A percentile compares a stretch with the other conserved stretches of the same genome.
These are phyloP conservation scores for Cyclotella atomus DNA, from an alignment of 108 stramenopile genomes.

Conservation along the genomic window DNA sequence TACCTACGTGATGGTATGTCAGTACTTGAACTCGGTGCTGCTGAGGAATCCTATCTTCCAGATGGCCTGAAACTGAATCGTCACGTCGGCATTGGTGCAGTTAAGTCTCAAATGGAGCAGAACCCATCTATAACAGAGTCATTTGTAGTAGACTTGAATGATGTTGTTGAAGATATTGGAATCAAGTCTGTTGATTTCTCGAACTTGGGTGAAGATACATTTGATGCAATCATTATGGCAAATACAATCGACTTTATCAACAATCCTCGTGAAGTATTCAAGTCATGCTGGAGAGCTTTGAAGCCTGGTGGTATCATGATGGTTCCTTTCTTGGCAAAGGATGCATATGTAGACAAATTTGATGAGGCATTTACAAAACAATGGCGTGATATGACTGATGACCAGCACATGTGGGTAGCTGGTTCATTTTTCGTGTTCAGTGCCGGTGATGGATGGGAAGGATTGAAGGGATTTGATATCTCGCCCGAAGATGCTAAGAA, in stretches of 20 bases:
- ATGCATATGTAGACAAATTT: conserved; percentile 73
- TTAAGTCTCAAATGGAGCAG: conserved; percentile 62
- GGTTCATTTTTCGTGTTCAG: conserved; percentile 93
- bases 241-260: conserved; percentile 87
- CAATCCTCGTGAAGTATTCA: conserved; percentile 85
- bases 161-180: conserved; percentile 70
- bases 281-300: conserved; percentile 74
- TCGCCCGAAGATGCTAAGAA: conserved; percentile 80
- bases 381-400: conserved; percentile 93
- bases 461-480: conserved; percentile 82
- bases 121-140: conserved; percentile 81
- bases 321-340: conserved; percentile 74
- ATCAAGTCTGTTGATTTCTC: conserved; percentile 73
- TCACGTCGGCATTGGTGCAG: conserved; percentile 82
- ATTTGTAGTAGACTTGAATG: conserved; percentile 77
- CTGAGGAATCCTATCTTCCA: conserved; percentile 86
- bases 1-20: conserved; percentile 84
- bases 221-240: conserved; percentile 86
- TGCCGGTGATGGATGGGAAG: conserved; percentile 88
- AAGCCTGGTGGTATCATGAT: conserved; percentile 89
- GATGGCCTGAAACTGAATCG: conserved; percentile 60
- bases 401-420: conserved; percentile 96
- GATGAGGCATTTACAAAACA: conserved; percentile 86
- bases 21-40: conserved; percentile 85
- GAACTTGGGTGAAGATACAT: conserved; percentile 57